Evolutionary conservation across 345 rosid genomes (phyloP).

Genomic region (Balakata baccata): DNA sequence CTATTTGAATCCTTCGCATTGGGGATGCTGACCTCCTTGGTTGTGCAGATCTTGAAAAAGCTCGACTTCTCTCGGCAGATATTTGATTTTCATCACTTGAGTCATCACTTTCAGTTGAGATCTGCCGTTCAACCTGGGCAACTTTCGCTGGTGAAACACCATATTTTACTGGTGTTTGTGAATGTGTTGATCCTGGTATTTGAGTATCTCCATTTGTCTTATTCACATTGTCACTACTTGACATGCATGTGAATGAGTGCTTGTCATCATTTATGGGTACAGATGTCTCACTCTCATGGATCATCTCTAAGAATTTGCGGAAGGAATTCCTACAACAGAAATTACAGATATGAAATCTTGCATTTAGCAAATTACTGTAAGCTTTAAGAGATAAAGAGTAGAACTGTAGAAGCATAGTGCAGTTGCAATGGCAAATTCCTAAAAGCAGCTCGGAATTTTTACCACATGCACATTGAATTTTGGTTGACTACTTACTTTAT

Average conservation of each 20-base stretch:
- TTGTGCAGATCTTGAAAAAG: slow-evolving; percentile 46
- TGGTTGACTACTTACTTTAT: slow-evolving; percentile 45
- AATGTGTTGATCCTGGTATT: slow-evolving; percentile 29
- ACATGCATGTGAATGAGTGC: slow-evolving; percentile 9
- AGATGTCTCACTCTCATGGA: slow-evolving; percentile 19
- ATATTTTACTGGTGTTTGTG: slow-evolving; percentile 44
- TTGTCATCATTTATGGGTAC: slow-evolving; percentile 21
- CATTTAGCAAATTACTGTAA: background rate
- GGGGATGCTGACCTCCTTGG: slow-evolving; percentile 72
- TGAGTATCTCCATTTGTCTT: slow-evolving; percentile 27
- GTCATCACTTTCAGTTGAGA: slow-evolving; percentile 45
- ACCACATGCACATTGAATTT: background rate
- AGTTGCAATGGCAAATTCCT: slow-evolving; percentile 10
- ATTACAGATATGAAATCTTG: background rate
- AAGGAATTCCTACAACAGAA: slow-evolving; percentile 38
- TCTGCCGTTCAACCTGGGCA: slow-evolving; percentile 54
- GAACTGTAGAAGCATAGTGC: slow-evolving; percentile 2
- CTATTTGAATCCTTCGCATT: slow-evolving; percentile 65
- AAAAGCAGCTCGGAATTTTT: slow-evolving; percentile 8
- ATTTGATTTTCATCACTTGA: slow-evolving; percentile 41
- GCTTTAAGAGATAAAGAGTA: background rate
- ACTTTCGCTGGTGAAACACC: slow-evolving; percentile 58
- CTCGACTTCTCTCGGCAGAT: slow-evolving; percentile 50
- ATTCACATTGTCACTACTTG: slow-evolving; percentile 18
- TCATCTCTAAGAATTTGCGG: slow-evolving; percentile 27